These are phyloP conservation scores for Vickermania spadyakhi DNA, from an alignment of 208 protist genomes.

Conservation along the genomic window DNA sequence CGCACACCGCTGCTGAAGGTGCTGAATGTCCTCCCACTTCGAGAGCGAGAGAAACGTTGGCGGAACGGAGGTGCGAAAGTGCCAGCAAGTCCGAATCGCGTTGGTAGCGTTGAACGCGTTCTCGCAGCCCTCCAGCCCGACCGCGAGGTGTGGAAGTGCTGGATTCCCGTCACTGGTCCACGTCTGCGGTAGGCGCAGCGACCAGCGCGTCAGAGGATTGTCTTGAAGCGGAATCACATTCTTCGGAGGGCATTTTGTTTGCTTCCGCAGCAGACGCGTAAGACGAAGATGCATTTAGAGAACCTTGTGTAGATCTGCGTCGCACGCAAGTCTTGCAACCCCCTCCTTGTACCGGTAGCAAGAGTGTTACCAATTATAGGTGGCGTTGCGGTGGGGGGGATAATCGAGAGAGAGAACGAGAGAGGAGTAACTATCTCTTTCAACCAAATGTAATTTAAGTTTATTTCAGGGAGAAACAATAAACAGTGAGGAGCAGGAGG, in stretches of 20 bases:
- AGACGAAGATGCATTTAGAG: no score
- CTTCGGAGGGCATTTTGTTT: slow-evolving; percentile 41
- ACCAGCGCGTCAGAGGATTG: slow-evolving; percentile 77
- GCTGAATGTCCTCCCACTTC: slow-evolving; percentile 37
- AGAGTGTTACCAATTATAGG: no score
- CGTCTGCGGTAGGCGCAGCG: slow-evolving; percentile 14
- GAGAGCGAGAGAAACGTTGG: slow-evolving; percentile 47
- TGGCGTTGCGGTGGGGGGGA: no score
- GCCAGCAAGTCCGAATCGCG: slow-evolving; percentile 65
- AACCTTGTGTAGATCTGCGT: no score
- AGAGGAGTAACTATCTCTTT: no score
- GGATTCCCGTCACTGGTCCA: slow-evolving; percentile 2
- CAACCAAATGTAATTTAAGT: no score
- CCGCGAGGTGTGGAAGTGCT: slow-evolving; percentile 13
- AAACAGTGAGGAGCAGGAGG: no score
- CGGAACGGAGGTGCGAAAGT: slow-evolving; percentile 50
- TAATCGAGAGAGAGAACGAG: no score
- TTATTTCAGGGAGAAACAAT: no score
- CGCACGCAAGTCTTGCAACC: no score
- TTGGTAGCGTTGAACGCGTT: slow-evolving; percentile 85
- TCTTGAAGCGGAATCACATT: slow-evolving; percentile 13
- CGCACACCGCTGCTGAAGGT: slow-evolving; percentile 23
- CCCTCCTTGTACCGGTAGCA: no score
- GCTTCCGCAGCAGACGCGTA: slow-evolving; percentile 11
- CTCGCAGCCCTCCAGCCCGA: slow-evolving; percentile 74